These are phyloP conservation scores for Xylaria cubensis DNA, from an alignment of 495 filamentous ascomycete genomes.

Conservation along the genomic window DNA sequence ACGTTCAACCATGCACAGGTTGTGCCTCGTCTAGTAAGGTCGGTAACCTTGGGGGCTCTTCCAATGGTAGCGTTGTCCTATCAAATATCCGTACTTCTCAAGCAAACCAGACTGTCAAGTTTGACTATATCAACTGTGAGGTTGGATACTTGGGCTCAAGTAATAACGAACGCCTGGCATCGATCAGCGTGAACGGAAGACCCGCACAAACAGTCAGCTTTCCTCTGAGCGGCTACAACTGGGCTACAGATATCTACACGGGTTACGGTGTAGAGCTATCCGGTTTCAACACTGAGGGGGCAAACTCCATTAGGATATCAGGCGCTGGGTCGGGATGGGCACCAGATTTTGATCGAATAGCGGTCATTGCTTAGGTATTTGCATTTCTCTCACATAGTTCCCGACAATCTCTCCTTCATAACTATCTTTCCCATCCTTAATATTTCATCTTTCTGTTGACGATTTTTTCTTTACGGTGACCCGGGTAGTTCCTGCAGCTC, in stretches of 20 bases:
- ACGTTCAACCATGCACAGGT: conserved; percentile 1
- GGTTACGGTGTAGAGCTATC: conserved; percentile 16
- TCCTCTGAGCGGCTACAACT: conserved; percentile 17
- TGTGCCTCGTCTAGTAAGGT: conserved; percentile 17
- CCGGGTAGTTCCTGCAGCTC: too few species aligned
- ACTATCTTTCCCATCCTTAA: too few species aligned
- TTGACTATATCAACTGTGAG: conserved; percentile 17
- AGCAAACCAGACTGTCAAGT: conserved; percentile 17
- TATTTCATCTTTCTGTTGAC: too few species aligned
- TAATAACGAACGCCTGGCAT: conserved; percentile 15
- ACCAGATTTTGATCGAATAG: conserved; percentile 22
- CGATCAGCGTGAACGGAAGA: conserved; percentile 13
- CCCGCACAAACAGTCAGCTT: conserved; percentile 19
- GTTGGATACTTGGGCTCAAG: conserved; percentile 4
- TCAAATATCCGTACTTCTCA: conserved; percentile 11
- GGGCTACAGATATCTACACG: background rate
- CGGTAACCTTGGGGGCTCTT: conserved; percentile 16
- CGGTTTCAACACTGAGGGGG: background rate
- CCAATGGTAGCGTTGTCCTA: conserved; percentile 2
- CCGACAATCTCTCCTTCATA: too few species aligned
- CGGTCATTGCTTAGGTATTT: background rate
- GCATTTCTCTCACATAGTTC: too few species aligned
- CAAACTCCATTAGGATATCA: conserved; percentile 13
- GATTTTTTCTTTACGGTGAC: too few species aligned
- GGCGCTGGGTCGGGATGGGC: background rate